Evolutionary conservation across 163 green algal genomes (phyloP).

Genomic region (Volvox carteri): DNA sequence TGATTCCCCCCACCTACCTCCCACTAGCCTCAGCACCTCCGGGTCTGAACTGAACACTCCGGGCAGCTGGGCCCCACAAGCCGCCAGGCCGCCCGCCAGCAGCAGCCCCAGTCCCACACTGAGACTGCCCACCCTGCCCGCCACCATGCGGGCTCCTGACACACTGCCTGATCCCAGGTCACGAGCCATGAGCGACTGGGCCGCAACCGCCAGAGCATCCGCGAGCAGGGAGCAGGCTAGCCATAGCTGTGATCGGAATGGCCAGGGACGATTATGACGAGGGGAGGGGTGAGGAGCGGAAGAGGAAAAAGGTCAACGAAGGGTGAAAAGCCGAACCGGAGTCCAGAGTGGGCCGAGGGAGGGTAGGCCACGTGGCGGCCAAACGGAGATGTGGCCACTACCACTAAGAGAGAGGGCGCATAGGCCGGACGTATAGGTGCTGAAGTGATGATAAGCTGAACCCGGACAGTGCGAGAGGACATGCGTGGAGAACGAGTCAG

Average conservation of each 20-base stretch:
- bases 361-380: too few relatives aligned
- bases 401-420: too few relatives aligned
- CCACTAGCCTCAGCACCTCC: conserved; percentile 37
- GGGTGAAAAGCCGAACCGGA: too few relatives aligned
- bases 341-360: neutral
- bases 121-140: neutral
- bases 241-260: conserved; percentile 80
- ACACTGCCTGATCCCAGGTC: conserved; percentile 25
- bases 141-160: conserved; percentile 7
- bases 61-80: conserved; percentile 50
- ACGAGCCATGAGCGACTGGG: conserved; percentile 68
- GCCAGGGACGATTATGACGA: too few relatives aligned
- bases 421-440: too few relatives aligned
- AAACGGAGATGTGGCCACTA: too few relatives aligned
- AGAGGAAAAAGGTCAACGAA: too few relatives aligned
- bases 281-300: too few relatives aligned
- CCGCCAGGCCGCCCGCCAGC: conserved; percentile 53
- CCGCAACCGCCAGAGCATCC: conserved; percentile 86
- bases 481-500: too few relatives aligned
- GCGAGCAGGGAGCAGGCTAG: conserved; percentile 82
- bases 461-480: too few relatives aligned
- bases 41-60: conserved; percentile 49
- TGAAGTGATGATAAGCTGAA: too few relatives aligned
- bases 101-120: conserved; percentile 53
- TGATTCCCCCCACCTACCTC: conserved; percentile 27